These are phyloP conservation scores for Bipolaris cookei DNA, from an alignment of 2,329 filamentous ascomycete species.

Conservation along the genomic window DNA sequence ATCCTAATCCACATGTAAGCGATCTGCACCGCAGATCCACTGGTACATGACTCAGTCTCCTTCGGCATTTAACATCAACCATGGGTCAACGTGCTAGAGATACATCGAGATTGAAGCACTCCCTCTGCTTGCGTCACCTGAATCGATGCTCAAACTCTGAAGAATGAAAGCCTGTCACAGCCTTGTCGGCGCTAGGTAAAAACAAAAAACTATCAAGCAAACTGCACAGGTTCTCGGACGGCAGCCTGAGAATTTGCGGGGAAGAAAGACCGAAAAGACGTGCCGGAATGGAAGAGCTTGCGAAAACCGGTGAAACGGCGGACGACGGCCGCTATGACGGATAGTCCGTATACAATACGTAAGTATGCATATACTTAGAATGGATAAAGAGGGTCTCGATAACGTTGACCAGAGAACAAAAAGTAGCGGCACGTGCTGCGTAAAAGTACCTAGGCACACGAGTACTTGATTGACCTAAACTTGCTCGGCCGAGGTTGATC, in stretches of 20 bases:
- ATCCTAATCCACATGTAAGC: too few species aligned
- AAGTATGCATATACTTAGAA: too few species aligned
- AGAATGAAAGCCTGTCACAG: slow-evolving; percentile 43
- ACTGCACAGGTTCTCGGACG: slow-evolving; percentile 21
- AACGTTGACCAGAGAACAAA: background rate
- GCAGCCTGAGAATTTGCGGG: slow-evolving; percentile 19
- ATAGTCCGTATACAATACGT: background rate
- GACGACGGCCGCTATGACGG: background rate
- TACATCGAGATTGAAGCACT: slow-evolving; percentile 44
- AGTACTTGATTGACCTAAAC: slow-evolving; percentile 42
- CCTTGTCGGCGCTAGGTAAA: slow-evolving; percentile 33
- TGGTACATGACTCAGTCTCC: too few species aligned
- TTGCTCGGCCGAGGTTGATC: slow-evolving; percentile 38
- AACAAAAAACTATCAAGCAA: slow-evolving; percentile 18
- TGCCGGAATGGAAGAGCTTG: slow-evolving; percentile 26
- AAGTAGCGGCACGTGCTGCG: too few species aligned
- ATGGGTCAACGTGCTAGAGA: slow-evolving; percentile 13
- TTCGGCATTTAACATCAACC: background rate
- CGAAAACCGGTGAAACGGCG: slow-evolving; percentile 21
- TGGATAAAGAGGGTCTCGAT: slow-evolving; percentile 6
- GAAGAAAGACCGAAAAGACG: slow-evolving; percentile 21
- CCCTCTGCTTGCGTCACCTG: slow-evolving; percentile 13
- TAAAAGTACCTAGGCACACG: slow-evolving; percentile 9
- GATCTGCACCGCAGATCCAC: too few species aligned
- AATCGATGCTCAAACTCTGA: slow-evolving; percentile 14